A percentile compares a stretch with the other conserved stretches of the same genome.
Conservation (phyloP, 108 stramenopile species). For the Ochromonas danica region DNA sequence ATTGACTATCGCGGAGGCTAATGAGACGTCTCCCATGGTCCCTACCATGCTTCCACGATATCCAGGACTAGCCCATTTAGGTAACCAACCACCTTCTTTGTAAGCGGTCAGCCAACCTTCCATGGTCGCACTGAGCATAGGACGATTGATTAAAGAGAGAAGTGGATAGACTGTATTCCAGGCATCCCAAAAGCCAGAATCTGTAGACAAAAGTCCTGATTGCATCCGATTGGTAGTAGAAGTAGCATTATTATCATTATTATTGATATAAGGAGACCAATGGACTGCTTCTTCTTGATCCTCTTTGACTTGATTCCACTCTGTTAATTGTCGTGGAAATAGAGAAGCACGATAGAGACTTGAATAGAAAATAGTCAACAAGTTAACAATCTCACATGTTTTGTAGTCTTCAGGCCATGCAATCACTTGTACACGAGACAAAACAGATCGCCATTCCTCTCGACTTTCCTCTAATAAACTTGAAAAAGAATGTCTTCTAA, state of each 20-base stretch:
- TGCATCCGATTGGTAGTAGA: neutral
- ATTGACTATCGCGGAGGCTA: constrained; percentile 29
- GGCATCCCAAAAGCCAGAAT: constrained; percentile 37
- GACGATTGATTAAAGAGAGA: neutral
- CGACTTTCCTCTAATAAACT: neutral
- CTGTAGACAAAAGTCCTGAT: constrained; percentile 18
- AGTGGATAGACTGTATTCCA: constrained; percentile 27
- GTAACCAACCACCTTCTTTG: constrained; percentile 34
- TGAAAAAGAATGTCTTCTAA: neutral
- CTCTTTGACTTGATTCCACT: neutral
- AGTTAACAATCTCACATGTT: neutral
- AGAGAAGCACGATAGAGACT: constrained; percentile 28
- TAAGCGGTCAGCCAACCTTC: constrained; percentile 26
- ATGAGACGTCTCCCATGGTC: constrained; percentile 25
- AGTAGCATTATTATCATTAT: too few species aligned
- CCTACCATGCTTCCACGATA: constrained; percentile 26
- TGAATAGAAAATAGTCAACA: constrained; percentile 19
- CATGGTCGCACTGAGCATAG: neutral
- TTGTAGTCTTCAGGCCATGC: neutral
- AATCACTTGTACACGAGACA: neutral
- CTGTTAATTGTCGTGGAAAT: constrained; percentile 31
- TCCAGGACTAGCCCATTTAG: constrained; percentile 31
- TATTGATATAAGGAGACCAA: constrained; percentile 19
- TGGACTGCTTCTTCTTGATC: neutral
- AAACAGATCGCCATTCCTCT: constrained; percentile 11